phyloP scores from a whole-genome alignment of 352 stramenopile genomes.

The Pythium myriotylum region DNA sequence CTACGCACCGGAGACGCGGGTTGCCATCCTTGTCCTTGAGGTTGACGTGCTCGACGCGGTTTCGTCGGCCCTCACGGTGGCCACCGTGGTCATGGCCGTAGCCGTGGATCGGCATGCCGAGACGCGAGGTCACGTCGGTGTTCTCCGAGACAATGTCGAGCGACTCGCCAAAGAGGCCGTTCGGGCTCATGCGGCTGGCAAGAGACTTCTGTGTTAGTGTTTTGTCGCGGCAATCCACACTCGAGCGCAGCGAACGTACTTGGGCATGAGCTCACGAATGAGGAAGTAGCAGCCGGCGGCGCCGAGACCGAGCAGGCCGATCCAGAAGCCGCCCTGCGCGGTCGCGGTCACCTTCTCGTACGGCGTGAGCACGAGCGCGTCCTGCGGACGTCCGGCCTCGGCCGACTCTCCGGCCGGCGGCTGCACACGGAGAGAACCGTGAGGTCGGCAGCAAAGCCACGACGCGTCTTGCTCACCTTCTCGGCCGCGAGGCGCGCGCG shows the following conservation, averaged over 20 bases:
- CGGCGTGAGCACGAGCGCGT: slow-evolving; percentile 90
- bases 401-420: slow-evolving; percentile 38
- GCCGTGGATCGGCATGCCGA: slow-evolving; percentile 90
- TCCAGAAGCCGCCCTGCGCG: slow-evolving; percentile 88
- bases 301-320: slow-evolving; percentile 82
- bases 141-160: slow-evolving; percentile 75
- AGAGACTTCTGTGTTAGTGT: background rate
- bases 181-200: slow-evolving; percentile 80
- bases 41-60: slow-evolving; percentile 95
- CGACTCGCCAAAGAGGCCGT: slow-evolving; percentile 80
- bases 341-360: slow-evolving; percentile 94
- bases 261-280: slow-evolving; percentile 88
- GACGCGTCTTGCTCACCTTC: slow-evolving; percentile 38
- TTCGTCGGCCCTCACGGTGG: slow-evolving; percentile 92
- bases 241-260: slow-evolving; percentile 42
- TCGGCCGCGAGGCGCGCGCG: slow-evolving; percentile 55
- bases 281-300: slow-evolving; percentile 93
- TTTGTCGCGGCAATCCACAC: too few relatives aligned
- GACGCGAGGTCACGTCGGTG: slow-evolving; percentile 80
- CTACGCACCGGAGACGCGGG: slow-evolving; percentile 58
- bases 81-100: slow-evolving; percentile 94
- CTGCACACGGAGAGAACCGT: slow-evolving; percentile 1
- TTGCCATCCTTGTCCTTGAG: slow-evolving; percentile 89
- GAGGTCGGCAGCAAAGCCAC: background rate
- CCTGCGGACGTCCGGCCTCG: slow-evolving; percentile 39